phyloP scores from a whole-genome alignment of 257 asterid genomes.

The Echites panduratus region DNA sequence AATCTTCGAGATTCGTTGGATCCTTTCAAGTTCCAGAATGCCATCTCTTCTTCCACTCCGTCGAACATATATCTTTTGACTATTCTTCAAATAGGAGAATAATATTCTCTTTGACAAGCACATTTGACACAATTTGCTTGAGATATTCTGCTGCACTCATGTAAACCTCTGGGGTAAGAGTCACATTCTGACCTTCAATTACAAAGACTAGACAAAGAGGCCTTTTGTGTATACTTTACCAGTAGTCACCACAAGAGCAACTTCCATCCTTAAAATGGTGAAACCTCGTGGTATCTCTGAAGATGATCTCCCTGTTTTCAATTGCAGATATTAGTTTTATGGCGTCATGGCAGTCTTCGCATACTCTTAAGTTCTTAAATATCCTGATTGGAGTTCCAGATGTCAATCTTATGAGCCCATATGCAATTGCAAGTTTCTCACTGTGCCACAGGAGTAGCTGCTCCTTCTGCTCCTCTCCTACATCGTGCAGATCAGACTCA shows the following conservation, averaged over 20 bases:
- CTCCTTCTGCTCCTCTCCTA: conserved; percentile 67
- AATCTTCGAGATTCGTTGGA: background rate
- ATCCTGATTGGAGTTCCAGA: conserved; percentile 38
- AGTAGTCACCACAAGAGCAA: conserved; percentile 77
- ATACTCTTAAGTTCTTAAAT: conserved; percentile 75
- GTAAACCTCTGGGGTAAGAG: background rate
- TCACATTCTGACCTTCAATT: background rate
- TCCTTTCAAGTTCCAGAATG: background rate
- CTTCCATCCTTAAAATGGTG: conserved; percentile 63
- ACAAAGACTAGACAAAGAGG: background rate
- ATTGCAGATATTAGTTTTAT: conserved; percentile 54
- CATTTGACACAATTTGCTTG: background rate
- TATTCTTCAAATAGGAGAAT: background rate
- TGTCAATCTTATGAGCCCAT: conserved; percentile 45
- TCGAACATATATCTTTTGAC: background rate
- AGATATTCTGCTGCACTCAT: background rate
- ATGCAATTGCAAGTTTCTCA: conserved; percentile 78
- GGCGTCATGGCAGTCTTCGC: conserved; percentile 68
- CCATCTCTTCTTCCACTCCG: background rate
- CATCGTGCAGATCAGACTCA: conserved; percentile 58
- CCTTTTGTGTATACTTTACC: conserved; percentile 30
- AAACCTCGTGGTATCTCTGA: conserved; percentile 70
- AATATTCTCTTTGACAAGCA: background rate
- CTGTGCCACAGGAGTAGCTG: conserved; percentile 44
- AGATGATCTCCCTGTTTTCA: conserved; percentile 59